Conservation (phyloP, 441 rosid species). For the Erodium texanum region DNA sequence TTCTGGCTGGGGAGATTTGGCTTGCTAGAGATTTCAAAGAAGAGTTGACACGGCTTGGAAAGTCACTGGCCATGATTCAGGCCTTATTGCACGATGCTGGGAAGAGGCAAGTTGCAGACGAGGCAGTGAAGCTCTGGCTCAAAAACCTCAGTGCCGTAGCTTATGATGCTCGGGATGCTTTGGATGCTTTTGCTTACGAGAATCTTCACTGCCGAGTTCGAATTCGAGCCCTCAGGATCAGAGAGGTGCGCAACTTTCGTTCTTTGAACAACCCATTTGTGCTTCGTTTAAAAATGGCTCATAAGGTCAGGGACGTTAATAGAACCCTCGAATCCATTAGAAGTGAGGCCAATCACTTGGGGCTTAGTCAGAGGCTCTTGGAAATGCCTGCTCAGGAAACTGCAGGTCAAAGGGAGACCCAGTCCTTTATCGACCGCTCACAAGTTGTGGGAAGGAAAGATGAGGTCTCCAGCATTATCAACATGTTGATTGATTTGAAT, state of each 20-base stretch:
- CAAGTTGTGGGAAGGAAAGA: slow-evolving; percentile 1
- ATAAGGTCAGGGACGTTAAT: background rate
- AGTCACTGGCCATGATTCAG: too few species aligned
- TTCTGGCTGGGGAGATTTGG: too few species aligned
- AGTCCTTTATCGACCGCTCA: background rate
- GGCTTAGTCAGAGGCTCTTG: background rate
- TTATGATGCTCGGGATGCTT: background rate
- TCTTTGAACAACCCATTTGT: background rate
- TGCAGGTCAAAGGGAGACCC: too few species aligned
- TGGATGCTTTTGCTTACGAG: background rate
- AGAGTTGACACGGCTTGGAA: too few species aligned
- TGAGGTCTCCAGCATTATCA: background rate
- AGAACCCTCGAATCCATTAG: background rate
- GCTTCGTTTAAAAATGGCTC: background rate
- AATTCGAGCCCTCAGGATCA: background rate
- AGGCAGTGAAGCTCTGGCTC: too few species aligned
- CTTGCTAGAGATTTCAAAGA: too few species aligned
- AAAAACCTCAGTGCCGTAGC: background rate
- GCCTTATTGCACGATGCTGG: too few species aligned
- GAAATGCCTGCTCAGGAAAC: too few species aligned
- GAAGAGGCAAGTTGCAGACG: too few species aligned
- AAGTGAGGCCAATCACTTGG: background rate
- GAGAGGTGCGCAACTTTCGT: background rate
- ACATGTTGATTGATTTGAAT: background rate
- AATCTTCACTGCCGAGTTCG: background rate